These are phyloP conservation scores for Colletotrichum phormii DNA, from an alignment of 2,329 filamentous ascomycete genomes.

Conservation along the genomic window DNA sequence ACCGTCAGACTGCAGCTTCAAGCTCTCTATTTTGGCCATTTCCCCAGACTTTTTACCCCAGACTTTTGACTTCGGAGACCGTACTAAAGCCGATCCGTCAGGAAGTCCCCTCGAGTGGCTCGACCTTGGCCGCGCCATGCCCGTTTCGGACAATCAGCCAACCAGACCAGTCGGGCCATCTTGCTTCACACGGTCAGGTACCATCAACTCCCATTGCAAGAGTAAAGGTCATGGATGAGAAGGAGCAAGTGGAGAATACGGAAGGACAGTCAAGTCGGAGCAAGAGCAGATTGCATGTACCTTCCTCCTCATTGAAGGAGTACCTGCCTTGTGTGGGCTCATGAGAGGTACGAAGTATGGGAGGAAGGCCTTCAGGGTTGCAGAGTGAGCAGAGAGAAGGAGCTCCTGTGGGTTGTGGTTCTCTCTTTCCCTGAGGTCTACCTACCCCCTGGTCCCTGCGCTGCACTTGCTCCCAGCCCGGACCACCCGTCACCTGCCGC, in stretches of 20 bases:
- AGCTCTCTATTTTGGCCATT: conserved; percentile 7
- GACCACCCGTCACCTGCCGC: conserved; percentile 22
- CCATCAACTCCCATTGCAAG: no score
- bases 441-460: neutral
- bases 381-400: neutral
- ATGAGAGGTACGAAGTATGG: no score
- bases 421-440: neutral
- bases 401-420: neutral
- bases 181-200: neutral
- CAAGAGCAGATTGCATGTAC: neutral
- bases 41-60: conserved; percentile 38
- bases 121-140: conserved; percentile 8
- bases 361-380: neutral
- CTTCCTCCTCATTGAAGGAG: neutral
- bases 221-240: no score
- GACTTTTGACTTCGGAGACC: conserved; percentile 21
- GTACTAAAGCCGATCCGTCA: conserved; percentile 31
- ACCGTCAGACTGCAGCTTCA: conserved; percentile 2
- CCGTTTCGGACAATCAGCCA: conserved; percentile 30
- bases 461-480: neutral
- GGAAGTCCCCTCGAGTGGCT: neutral
- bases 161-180: neutral
- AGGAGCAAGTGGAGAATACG: neutral
- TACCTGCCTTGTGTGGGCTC: neutral
- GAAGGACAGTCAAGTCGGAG: neutral